Percentiles rank a stretch among this genome's conserved stretches.
phyloP scores from a whole-genome alignment of 768 basidiomycete species.

The Suillus decipiens region DNA sequence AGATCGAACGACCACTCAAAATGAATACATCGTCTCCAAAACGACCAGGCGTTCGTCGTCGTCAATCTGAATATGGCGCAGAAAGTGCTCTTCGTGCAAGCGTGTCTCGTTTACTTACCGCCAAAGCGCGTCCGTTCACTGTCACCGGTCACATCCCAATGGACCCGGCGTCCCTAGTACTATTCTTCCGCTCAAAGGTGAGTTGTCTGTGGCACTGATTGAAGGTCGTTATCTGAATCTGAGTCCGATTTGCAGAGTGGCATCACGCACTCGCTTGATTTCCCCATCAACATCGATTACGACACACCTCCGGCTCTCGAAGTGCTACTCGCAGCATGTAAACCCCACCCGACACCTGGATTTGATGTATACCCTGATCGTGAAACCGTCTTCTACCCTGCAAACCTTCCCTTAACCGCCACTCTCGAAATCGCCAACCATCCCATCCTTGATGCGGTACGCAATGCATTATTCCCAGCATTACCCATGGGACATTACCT shows the following conservation, averaged over 20 bases:
- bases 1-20: conserved; percentile 59
- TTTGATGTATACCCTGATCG: conserved; percentile 54
- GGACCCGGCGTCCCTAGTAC: conserved; percentile 62
- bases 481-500: conserved; percentile 71
- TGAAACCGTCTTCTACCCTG: conserved; percentile 73
- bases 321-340: conserved; percentile 73
- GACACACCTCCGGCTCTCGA: conserved; percentile 77
- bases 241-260: conserved; percentile 52
- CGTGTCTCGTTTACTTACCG: conserved; percentile 54
- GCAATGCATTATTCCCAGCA: conserved; percentile 69
- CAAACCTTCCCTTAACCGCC: conserved; percentile 68
- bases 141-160: conserved; percentile 70
- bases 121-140: conserved; percentile 64
- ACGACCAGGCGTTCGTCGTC: conserved; percentile 33
- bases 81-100: conserved; percentile 56
- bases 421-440: conserved; percentile 82
- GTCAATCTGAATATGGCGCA: conserved; percentile 48
- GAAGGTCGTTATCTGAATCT: conserved; percentile 5
- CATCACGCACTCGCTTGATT: conserved; percentile 78
- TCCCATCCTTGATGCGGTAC: conserved; percentile 78
- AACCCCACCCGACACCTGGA: conserved; percentile 59
- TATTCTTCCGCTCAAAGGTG: conserved; percentile 83
- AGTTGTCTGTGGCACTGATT: conserved; percentile 19
- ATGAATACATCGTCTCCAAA: conserved; percentile 30
- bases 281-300: conserved; percentile 77